Evolutionary conservation across 2,329 filamentous ascomycete genomes (phyloP), one percentile per base, ranked within the genome.

Genomic region (Tolypocladium inflatum): DNA sequence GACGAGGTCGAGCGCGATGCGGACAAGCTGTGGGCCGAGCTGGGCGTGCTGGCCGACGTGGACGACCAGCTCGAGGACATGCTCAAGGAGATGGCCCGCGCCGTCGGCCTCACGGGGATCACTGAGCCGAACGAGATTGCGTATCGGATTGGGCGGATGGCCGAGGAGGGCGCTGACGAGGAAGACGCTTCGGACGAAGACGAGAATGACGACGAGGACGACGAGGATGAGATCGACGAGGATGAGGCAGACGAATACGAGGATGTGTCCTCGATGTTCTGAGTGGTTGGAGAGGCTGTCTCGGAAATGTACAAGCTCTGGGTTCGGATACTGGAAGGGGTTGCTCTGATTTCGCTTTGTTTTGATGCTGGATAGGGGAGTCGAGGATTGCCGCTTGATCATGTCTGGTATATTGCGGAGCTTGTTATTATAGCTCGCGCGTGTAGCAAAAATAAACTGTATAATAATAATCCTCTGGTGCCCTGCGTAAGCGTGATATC

Each of bases 41-140:
- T 68, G 54, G 54, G 42, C 33, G 37, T 54, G 9, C 45, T 61
- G 35, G 48, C 50, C 13, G 37, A 35, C 3, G 50, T 59, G 21
- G 59, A 63, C 4, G 39, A 59, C 53, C 51, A 51, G n/a, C 55
- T 65, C 38, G 57, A 61, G 43, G 52, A 52, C 8, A 54, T 58
- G 52, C 26, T 65, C 50, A 41, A 48, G 30, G 23, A 21, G 42
- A 35, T 55, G 55, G 56, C 51, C 19, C 43, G 26, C 38, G 38
- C 41, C 11, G 51, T 59, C 33, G 58, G 58, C 17, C 8, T 57
- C 35, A 30, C 45, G 10, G 51, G 52, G 9, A 21, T 23, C 19
- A 10, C 26, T n/a, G 53, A 57, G 5, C 38, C 55, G n/a, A 39
- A 58, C n/a, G 59, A 55, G 21, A 50, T 60, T 35, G 56, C 33